Conservation (phyloP, 208 protist genomes). For the Phytomonas sp. region DNA sequence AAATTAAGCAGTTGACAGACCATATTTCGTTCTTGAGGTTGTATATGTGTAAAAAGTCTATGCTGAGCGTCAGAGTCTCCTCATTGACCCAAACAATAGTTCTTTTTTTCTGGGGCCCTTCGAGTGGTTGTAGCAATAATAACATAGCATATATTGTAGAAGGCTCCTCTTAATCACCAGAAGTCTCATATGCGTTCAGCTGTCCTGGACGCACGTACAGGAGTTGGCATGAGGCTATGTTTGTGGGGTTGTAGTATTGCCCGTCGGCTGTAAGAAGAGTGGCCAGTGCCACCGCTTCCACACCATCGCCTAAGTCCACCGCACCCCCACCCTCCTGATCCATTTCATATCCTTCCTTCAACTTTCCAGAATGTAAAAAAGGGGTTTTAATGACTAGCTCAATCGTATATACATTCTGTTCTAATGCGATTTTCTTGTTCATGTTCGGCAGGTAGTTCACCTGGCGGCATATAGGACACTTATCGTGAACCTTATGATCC, state of each 20-base stretch:
- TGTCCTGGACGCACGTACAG: conserved; percentile 18
- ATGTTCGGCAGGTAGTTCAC: conserved; percentile 21
- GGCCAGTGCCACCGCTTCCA: conserved; percentile 22
- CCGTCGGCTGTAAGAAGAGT: conserved; percentile 28
- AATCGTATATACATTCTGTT: conserved; percentile 23
- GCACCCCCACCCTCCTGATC: neutral
- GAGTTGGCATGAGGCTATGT: conserved; percentile 24
- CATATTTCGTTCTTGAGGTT: too few species aligned
- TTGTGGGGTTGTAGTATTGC: conserved; percentile 38
- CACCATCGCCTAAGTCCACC: neutral
- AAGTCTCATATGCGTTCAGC: conserved; percentile 1
- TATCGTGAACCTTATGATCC: conserved; percentile 15
- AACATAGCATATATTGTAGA: neutral
- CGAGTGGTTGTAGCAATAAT: neutral
- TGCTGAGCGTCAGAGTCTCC: neutral
- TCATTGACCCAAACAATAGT: neutral
- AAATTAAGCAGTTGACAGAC: too few species aligned
- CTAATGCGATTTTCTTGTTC: conserved; percentile 8
- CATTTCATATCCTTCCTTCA: neutral
- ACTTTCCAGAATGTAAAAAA: neutral
- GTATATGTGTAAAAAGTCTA: neutral
- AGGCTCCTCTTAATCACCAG: neutral
- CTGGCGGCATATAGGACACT: conserved; percentile 35
- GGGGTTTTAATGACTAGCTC: conserved; percentile 12
- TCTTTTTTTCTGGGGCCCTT: neutral